phyloP scores from a whole-genome alignment of 1,284 basidiomycete genomes.

The Marasmius fiardii region DNA sequence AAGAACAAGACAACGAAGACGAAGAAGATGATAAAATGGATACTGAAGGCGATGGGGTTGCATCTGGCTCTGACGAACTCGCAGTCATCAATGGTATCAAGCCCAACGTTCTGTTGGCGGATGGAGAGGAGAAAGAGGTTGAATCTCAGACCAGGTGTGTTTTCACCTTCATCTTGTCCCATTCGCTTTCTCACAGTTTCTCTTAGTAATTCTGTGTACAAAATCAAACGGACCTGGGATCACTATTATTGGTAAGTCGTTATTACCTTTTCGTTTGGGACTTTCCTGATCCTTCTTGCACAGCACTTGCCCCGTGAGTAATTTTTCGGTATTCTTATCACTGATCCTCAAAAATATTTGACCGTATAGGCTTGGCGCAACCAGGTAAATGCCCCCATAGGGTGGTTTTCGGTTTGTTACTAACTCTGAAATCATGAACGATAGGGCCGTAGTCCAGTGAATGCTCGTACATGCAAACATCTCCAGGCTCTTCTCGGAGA shows the following conservation, averaged over 20 bases:
- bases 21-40: constrained; percentile 3
- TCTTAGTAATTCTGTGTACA: constrained; percentile 42
- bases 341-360: not conserved
- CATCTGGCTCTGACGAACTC: constrained; percentile 29
- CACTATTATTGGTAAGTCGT: constrained; percentile 50
- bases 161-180: not conserved
- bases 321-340: constrained; percentile 1
- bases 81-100: constrained; percentile 43
- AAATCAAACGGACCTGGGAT: constrained; percentile 47
- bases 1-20: constrained; percentile 8
- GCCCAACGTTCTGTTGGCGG: constrained; percentile 37
- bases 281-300: not conserved
- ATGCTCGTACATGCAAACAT: constrained; percentile 62
- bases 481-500: constrained; percentile 55
- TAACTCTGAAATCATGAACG: not conserved
- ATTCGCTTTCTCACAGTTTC: not conserved
- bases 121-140: constrained; percentile 42
- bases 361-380: constrained; percentile 44
- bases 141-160: constrained; percentile 38
- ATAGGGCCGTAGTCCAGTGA: constrained; percentile 42
- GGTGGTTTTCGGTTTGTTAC: not conserved
- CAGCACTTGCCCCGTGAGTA: constrained; percentile 43
- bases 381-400: constrained; percentile 28
- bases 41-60: constrained; percentile 1
- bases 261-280: not conserved